Evolutionary conservation across 176 grass and related monocot species (phyloP), one percentile per base, ranked within the genome.

Genomic region (Cymbopogon citratus): DNA sequence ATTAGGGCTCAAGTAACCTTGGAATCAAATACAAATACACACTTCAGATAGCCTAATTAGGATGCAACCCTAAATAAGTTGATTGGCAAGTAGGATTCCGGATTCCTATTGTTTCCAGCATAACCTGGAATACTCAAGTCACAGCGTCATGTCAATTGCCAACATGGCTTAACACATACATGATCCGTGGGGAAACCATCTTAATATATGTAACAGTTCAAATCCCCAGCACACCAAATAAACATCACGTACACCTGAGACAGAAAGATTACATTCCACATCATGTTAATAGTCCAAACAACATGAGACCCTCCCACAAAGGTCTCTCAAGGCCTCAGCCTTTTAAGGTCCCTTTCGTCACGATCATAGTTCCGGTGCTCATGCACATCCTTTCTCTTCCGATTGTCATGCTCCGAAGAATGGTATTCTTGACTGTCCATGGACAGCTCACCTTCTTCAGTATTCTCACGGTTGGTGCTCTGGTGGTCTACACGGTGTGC

Each of bases 361-460:
- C 59, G 77, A n/a, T 84, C 84, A 5, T 80, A 25, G 49, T 63
- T 79, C 63, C 68, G 63, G 15, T 87, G 35, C 39, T 93, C 91
- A 15, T 90, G 82, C 1, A 2, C 13, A 56, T 90, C 84, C 67
- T 82, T 92, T 74, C 89, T 91, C 84, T 92, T 93, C 5, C 48
- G 29, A 34, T 25, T 82, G 39, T 77, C 63, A 2, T 6, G 63
- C 86, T 96, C 0, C 0, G 59, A 80, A 12, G 86, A 91, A 68
- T 29, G 73, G 31, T 66, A 18, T 63, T 91, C 89, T 16, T 78
- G 81, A 48, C 85, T 88, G 63, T 90, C 91, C 23, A 93, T 80
- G 44, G 88, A 91, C 80, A 93, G 59, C 66, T 88, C 94, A 3
- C 94, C 91, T 40, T 94, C 94, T 67, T 94, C 87, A 0, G 87